phyloP scores from a whole-genome alignment of 257 asterid genomes.

The Orobanche coerulescens region DNA sequence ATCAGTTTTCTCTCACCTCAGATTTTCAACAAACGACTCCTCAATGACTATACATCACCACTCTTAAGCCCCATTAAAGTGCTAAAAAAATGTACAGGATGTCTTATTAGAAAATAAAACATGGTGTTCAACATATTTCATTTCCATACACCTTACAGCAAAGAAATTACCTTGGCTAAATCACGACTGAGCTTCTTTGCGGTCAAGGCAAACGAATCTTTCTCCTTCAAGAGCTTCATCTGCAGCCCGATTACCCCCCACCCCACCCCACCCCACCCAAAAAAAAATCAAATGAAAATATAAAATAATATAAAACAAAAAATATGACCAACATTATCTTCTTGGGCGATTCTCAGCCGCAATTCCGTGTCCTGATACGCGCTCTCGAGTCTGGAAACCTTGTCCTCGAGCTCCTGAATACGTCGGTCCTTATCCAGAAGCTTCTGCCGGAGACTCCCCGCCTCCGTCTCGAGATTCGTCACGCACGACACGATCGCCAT shows the following conservation, averaged over 20 bases:
- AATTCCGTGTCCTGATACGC: slow-evolving; percentile 43
- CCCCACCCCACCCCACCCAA: no score
- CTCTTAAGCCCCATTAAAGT: neutral
- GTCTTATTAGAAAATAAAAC: neutral
- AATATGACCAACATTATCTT: slow-evolving; percentile 41
- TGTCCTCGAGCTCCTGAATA: slow-evolving; percentile 46
- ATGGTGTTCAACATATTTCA: neutral
- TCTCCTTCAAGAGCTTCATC: slow-evolving; percentile 58
- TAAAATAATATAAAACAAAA: neutral
- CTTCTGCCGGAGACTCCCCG: slow-evolving; percentile 37
- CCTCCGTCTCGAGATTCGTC: slow-evolving; percentile 52
- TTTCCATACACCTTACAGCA: neutral
- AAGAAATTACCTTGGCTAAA: slow-evolving; percentile 46
- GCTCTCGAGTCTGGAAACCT: slow-evolving; percentile 39
- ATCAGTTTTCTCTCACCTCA: neutral
- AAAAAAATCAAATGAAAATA: no score
- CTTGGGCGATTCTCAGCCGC: slow-evolving; percentile 41
- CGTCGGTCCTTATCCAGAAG: slow-evolving; percentile 43
- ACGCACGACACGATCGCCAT: slow-evolving; percentile 80
- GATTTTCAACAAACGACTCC: neutral
- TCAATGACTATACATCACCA: neutral
- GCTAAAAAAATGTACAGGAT: neutral
- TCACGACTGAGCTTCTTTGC: slow-evolving; percentile 64
- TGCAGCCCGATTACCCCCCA: slow-evolving; percentile 22
- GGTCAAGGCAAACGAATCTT: slow-evolving; percentile 40